Base-by-base conservation (phyloP, 352 stramenopile genomes). In the Aphanomyces cochlioides region DNA sequence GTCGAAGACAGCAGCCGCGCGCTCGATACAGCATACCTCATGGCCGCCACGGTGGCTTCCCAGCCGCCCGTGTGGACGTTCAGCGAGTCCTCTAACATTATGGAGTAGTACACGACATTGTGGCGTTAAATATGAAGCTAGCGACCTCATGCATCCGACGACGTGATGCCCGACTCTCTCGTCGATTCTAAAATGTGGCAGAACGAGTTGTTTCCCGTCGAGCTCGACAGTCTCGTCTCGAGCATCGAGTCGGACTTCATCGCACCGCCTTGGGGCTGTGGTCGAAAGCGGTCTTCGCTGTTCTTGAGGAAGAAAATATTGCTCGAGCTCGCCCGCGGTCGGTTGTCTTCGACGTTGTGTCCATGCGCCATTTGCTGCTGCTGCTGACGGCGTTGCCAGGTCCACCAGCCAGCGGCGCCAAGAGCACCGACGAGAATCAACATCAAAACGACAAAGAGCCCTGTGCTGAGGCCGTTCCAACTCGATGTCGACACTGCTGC, bases 141-240 rank as follows among this genome's bases (percentile, higher is more conserved):
- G 28, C 28, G 28, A 28, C 28, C 28, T 28, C 28, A 28, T n/a
- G 34, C 54, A 1, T 40, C 54, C 1, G 54, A 61, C 28, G 54
- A n/a, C 21, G 2, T 3, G 7, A 39, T 17, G n/a, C 19, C 5
- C 19, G 54, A 37, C 28, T 61, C 54, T n/a, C 54, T 7, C 28
- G 54, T 28, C 1, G 54, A 17, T 5, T 61, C 54, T 37, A 61
- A 45, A 37, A 61, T 61, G 54, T 61, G 54, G 28, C 54, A 61
- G 8, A 61, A 61, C 54, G 54, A 61, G 17, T 21, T 12, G 15
- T 28, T 45, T n/a, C 54, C 28, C 17, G 10, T 17, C 10, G 54
- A 61, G 6, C 5, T 15, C 1, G 43, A 10, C n/a, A n/a, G 39
- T 3, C 54, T 61, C 13, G 45, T 53, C 1, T 53, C n/a, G 45